These are phyloP conservation scores for Candida dendrica DNA, from an alignment of 805 yeast species.

Conservation along the genomic window DNA sequence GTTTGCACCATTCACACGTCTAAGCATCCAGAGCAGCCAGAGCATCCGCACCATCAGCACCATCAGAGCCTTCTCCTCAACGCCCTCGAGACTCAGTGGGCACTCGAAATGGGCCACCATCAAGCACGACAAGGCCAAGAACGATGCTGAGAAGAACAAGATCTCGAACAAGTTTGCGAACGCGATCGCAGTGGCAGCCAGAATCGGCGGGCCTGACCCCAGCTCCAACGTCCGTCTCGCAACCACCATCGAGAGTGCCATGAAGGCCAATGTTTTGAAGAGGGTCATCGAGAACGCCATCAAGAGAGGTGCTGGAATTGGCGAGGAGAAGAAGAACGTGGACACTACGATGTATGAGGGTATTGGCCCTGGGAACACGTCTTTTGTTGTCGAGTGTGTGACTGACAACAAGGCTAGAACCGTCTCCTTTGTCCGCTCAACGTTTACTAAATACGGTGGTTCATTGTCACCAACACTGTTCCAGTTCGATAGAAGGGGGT, in stretches of 20 bases:
- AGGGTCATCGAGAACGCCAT: conserved; percentile 83
- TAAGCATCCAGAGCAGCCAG: no score
- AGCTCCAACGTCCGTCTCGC: conserved; percentile 51
- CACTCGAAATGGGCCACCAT: conserved; percentile 96
- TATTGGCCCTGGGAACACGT: conserved; percentile 87
- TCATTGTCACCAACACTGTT: conserved; percentile 71
- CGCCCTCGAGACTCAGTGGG: conserved; percentile 35
- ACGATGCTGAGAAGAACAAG: conserved; percentile 72
- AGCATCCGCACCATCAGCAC: neutral
- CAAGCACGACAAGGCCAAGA: conserved; percentile 88
- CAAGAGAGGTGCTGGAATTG: conserved; percentile 73
- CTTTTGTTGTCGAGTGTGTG: conserved; percentile 75
- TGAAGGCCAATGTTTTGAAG: conserved; percentile 68
- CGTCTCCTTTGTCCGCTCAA: conserved; percentile 64
- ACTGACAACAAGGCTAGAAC: conserved; percentile 88
- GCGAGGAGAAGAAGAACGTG: conserved; percentile 35
- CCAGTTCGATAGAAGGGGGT: conserved; percentile 75
- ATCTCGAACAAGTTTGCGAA: conserved; percentile 65
- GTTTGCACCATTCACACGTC: no score
- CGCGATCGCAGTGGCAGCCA: conserved; percentile 69
- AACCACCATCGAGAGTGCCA: conserved; percentile 73
- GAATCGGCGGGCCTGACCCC: conserved; percentile 64
- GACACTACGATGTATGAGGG: conserved; percentile 75
- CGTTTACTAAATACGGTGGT: conserved; percentile 64
- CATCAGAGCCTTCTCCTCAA: neutral